Conservation (phyloP, 179 eudicot species). For the Patellifolia procumbens region DNA sequence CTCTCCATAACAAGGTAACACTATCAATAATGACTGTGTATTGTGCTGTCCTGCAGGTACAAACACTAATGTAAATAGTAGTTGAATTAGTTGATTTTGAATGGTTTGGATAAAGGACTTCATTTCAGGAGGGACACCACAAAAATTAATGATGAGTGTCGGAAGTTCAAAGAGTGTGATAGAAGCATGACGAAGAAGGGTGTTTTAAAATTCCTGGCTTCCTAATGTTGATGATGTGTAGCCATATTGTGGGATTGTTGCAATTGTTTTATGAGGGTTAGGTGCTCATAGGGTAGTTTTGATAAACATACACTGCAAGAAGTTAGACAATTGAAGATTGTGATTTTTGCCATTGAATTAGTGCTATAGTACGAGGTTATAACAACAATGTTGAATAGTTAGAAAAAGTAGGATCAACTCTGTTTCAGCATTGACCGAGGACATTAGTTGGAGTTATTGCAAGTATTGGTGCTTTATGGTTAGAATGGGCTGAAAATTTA, state of each 20-base stretch:
- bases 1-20: slow-evolving; percentile 93
- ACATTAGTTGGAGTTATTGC: too few species aligned
- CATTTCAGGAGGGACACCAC: not conserved
- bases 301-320: not conserved
- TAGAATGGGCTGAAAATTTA: not conserved
- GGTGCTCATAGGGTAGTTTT: not conserved
- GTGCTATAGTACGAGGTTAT: not conserved
- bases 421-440: not conserved
- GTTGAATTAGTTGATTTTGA: not conserved
- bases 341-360: not conserved
- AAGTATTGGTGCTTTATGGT: not conserved
- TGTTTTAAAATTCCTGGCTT: not conserved
- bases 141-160: not conserved
- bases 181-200: not conserved
- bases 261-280: too few species aligned
- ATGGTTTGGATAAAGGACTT: not conserved
- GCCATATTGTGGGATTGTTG: not conserved
- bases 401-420: not conserved
- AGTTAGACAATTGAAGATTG: not conserved
- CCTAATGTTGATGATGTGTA: not conserved
- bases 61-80: not conserved
- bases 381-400: not conserved
- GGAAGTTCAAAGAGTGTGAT: not conserved
- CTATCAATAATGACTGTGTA: not conserved
- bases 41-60: not conserved